Conservation (phyloP, 345 rosid genomes). For the Mangifera indica region DNA sequence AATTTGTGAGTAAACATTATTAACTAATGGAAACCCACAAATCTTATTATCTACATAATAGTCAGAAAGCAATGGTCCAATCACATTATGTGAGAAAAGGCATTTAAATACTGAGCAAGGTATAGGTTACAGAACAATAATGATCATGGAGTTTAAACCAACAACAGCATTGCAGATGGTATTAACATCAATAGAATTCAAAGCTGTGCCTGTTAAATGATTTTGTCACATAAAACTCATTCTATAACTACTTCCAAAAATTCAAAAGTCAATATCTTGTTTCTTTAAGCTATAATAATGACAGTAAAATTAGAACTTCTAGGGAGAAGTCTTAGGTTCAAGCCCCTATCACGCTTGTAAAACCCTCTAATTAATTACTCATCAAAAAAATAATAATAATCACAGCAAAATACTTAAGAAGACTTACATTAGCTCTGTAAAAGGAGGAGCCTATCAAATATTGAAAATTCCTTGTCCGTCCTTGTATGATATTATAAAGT, state of each 20-base stretch:
- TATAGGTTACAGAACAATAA: neutral
- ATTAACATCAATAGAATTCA: too few relatives aligned
- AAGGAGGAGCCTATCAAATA: neutral
- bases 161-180: neutral
- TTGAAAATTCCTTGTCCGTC: neutral
- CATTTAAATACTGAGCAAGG: neutral
- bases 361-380: too few relatives aligned
- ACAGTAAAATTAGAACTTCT: too few relatives aligned
- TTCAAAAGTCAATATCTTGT: neutral
- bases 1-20: neutral
- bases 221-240: neutral
- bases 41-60: neutral
- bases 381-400: too few relatives aligned
- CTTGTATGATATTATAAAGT: neutral
- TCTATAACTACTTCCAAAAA: neutral
- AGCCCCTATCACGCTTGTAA: too few relatives aligned
- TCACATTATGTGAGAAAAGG: neutral
- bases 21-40: neutral
- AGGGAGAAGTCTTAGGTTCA: too few relatives aligned
- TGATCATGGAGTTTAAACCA: neutral
- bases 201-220: neutral
- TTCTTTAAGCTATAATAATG: neutral
- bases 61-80: neutral
- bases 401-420: too few relatives aligned
- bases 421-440: neutral